These are phyloP conservation scores for Colletotrichum musae DNA, from an alignment of 2,329 filamentous ascomycete species.

Conservation along the genomic window DNA sequence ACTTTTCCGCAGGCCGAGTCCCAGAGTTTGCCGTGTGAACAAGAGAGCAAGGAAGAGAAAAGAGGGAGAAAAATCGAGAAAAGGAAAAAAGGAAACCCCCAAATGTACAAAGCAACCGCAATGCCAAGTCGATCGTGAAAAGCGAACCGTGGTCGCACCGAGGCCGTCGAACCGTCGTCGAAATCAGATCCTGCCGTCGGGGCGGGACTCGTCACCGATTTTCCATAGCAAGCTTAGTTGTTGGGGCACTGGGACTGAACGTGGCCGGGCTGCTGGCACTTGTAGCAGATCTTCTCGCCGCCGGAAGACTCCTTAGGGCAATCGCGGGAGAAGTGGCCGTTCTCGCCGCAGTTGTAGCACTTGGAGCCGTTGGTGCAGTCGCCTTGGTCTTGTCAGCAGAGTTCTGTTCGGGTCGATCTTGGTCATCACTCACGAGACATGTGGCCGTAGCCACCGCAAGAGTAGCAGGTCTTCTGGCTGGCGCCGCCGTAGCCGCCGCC, in stretches of 20 bases:
- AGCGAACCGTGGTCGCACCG: conserved; percentile 31
- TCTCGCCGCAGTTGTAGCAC: conserved; percentile 99
- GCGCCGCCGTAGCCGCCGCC: conserved; percentile 65
- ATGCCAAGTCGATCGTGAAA: conserved; percentile 39
- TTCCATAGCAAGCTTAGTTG: conserved; percentile 64
- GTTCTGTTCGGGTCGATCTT: background rate
- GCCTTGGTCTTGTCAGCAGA: conserved; percentile 56
- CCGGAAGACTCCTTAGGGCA: conserved; percentile 92
- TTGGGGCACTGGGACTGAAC: conserved; percentile 95
- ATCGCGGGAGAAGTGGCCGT: conserved; percentile 94
- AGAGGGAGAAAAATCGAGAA: conserved; percentile 18
- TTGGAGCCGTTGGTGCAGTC: conserved; percentile 99
- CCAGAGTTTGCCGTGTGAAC: conserved; percentile 39
- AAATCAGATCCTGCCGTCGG: conserved; percentile 23
- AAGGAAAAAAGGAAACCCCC: conserved; percentile 6
- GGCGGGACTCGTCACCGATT: conserved; percentile 41
- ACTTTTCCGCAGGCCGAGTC: conserved; percentile 42
- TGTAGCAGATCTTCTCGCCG: conserved; percentile 98
- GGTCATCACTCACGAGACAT: conserved; percentile 80
- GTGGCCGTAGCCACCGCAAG: conserved; percentile 96
- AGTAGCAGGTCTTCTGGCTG: conserved; percentile 93
- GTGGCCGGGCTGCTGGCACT: conserved; percentile 88
- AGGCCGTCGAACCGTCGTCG: conserved; percentile 28
- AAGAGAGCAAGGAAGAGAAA: conserved; percentile 37
- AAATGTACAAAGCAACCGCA: conserved; percentile 40